Evolutionary conservation across 2,329 filamentous ascomycete species (phyloP).

Genomic region (Claviceps maximensis): DNA sequence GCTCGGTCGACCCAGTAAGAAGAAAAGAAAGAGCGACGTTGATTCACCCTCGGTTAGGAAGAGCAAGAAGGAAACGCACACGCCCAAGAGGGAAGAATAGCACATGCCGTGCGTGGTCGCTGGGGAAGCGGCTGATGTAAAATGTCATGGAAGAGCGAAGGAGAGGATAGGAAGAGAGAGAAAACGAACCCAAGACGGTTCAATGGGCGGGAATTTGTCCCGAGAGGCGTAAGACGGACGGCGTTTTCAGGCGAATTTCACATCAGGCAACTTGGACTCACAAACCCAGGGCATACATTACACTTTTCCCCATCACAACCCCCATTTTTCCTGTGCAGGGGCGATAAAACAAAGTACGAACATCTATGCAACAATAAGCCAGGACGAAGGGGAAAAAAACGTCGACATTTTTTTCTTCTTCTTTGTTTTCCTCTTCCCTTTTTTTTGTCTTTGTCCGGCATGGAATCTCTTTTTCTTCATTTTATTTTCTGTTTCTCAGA

Average conservation of each 20-base stretch:
- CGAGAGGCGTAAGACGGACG: neutral
- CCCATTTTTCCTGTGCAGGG: too few species aligned
- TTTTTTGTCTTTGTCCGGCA: too few species aligned
- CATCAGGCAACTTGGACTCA: too few species aligned
- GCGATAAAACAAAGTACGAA: too few species aligned
- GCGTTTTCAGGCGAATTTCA: neutral
- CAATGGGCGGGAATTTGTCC: neutral
- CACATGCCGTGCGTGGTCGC: neutral
- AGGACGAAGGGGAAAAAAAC: too few species aligned
- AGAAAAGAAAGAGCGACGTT: constrained; percentile 44
- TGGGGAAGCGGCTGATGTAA: neutral
- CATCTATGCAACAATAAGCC: too few species aligned
- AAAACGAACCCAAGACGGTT: neutral
- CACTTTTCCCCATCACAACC: too few species aligned
- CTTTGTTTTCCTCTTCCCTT: too few species aligned
- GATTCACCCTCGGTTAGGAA: constrained; percentile 23
- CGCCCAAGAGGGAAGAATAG: constrained; percentile 9
- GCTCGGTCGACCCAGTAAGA: constrained; percentile 38
- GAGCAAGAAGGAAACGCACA: constrained; percentile 21
- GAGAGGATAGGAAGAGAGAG: neutral
- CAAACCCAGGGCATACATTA: too few species aligned
- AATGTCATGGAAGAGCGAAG: neutral
- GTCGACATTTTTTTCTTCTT: too few species aligned
- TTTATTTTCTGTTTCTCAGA: too few species aligned
- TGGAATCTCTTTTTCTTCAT: too few species aligned